A percentile compares a stretch with the other conserved stretches of the same genome.
These are phyloP conservation scores for Garcileccinum viscosum DNA, from an alignment of 1,284 basidiomycete genomes.

Conservation along the genomic window DNA sequence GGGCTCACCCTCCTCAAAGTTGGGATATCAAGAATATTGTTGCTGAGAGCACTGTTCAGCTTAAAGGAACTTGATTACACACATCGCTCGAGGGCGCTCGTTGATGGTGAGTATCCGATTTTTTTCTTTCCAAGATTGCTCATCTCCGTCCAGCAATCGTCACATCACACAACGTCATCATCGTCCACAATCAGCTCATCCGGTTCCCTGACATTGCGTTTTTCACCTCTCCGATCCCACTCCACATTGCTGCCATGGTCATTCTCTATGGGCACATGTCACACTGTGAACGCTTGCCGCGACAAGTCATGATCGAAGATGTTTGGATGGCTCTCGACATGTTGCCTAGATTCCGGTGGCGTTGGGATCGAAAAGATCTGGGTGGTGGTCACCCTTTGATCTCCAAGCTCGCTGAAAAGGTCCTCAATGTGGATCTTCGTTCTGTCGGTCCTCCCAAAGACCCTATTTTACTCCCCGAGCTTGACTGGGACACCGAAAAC, in stretches of 20 bases:
- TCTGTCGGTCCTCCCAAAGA: constrained; percentile 62
- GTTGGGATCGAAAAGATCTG: constrained; percentile 82
- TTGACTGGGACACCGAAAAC: constrained; percentile 69
- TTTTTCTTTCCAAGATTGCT: constrained; percentile 4
- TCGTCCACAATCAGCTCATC: constrained; percentile 80
- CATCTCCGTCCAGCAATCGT: constrained; percentile 63
- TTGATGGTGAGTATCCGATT: constrained; percentile 62
- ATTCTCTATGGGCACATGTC: constrained; percentile 85
- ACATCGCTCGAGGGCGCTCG: constrained; percentile 69
- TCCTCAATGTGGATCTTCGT: constrained; percentile 71
- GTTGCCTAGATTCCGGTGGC: constrained; percentile 84
- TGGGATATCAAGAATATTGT: constrained; percentile 76
- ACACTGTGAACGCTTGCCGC: constrained; percentile 67
- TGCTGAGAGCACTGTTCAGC: constrained; percentile 77
- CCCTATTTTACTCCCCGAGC: constrained; percentile 67
- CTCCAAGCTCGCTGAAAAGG: constrained; percentile 76
- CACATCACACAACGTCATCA: constrained; percentile 82
- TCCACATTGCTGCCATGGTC: constrained; percentile 87
- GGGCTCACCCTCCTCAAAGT: constrained; percentile 81
- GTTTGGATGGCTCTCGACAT: constrained; percentile 84
- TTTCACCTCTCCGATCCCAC: constrained; percentile 83
- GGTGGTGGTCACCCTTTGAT: constrained; percentile 82
- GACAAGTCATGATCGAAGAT: constrained; percentile 73
- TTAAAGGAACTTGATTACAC: constrained; percentile 69
- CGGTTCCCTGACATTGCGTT: constrained; percentile 82